Evolutionary conservation across 2,329 filamentous ascomycete genomes (phyloP), one percentile per base, ranked within the genome.

Genomic region (Didymella sp.): DNA sequence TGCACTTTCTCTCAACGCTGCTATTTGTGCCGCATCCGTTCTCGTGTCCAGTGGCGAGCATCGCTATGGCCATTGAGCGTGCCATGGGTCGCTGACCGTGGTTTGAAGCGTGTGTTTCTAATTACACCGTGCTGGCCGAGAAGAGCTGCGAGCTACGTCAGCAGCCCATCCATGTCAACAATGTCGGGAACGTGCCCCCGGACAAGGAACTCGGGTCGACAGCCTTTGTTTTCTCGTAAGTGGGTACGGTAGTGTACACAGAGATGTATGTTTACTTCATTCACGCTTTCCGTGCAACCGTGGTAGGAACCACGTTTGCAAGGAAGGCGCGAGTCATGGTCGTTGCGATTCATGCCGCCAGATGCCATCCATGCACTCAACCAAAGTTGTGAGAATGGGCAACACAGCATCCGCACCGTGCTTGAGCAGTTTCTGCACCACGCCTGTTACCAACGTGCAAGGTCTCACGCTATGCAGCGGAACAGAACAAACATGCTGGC

Each of bases 11-110:
- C 47, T 48, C 50, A 51, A 54, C 61, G 56, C 62, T 62, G 59
- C 62, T 65, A 54, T 62, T 51, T 45, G 54, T 48, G 50, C 41
- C 54, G 33, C 47, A 56, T 55, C 60, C 51, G 59, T 60, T 55
- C 50, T 64, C 54, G 57, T 60, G 56, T 58, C 46, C 17, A 38
- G 54, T 57, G 51, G 53, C 58, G 21, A 58, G 41, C 54, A 38
- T 57, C 48, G 54, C 54, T 45, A 21, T 52, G 54, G 37, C 48
- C 54, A 25, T 52, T 35, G 38, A 43, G 12, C 38, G 37, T 40
- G 48, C 48, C 48, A 52, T 52, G 43, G 48, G 24, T 41, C 49
- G 48, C 54, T 47, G 31, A 38, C 37, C 35, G 13, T 19, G 37
- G 19, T 44, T 31, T 27, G 40, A 3, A 28, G 21, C 42, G 43